A percentile compares a stretch with the other conserved stretches of the same genome.
Conservation (phyloP, 2,329 filamentous ascomycete genomes). For the Cladosporium sp. region DNA sequence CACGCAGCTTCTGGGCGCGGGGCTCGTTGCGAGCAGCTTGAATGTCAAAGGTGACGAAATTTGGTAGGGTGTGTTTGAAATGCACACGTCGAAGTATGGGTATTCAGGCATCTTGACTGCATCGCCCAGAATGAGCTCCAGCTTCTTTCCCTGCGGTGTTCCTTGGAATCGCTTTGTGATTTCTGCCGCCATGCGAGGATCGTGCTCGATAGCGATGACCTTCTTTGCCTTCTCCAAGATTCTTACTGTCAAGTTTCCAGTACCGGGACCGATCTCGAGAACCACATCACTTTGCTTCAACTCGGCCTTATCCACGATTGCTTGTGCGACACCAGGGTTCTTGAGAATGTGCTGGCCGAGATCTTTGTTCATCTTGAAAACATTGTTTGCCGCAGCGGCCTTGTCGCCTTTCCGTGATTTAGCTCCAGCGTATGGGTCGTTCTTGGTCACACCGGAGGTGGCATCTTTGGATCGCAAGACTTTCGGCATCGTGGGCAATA, state of each 20-base stretch:
- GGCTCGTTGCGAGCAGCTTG: slow-evolving; percentile 76
- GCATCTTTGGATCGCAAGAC: slow-evolving; percentile 30
- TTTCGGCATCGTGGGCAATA: slow-evolving; percentile 42
- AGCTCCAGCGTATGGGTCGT: slow-evolving; percentile 43
- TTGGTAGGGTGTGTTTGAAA: slow-evolving; percentile 70
- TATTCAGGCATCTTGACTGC: slow-evolving; percentile 80
- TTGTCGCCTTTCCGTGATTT: slow-evolving; percentile 39
- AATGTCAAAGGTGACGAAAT: slow-evolving; percentile 92
- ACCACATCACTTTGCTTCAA: slow-evolving; percentile 87
- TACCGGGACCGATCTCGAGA: slow-evolving; percentile 87
- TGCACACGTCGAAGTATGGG: slow-evolving; percentile 77
- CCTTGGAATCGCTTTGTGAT: slow-evolving; percentile 91
- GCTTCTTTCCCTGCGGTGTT: slow-evolving; percentile 73
- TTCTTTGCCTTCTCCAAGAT: slow-evolving; percentile 86
- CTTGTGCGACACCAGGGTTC: slow-evolving; percentile 78
- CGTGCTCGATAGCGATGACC: slow-evolving; percentile 81
- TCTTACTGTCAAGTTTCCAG: slow-evolving; percentile 81
- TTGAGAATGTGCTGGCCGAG: slow-evolving; percentile 90
- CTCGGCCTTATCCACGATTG: slow-evolving; percentile 79
- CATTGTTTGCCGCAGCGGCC: slow-evolving; percentile 62
- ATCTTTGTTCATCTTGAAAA: slow-evolving; percentile 96
- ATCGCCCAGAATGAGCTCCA: slow-evolving; percentile 87
- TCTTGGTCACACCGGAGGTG: slow-evolving; percentile 34
- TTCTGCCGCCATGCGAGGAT: slow-evolving; percentile 94
- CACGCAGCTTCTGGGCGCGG: slow-evolving; percentile 76